These are phyloP conservation scores for Stemphylium lycopersici DNA, from an alignment of 2,329 filamentous ascomycete genomes.

Conservation along the genomic window DNA sequence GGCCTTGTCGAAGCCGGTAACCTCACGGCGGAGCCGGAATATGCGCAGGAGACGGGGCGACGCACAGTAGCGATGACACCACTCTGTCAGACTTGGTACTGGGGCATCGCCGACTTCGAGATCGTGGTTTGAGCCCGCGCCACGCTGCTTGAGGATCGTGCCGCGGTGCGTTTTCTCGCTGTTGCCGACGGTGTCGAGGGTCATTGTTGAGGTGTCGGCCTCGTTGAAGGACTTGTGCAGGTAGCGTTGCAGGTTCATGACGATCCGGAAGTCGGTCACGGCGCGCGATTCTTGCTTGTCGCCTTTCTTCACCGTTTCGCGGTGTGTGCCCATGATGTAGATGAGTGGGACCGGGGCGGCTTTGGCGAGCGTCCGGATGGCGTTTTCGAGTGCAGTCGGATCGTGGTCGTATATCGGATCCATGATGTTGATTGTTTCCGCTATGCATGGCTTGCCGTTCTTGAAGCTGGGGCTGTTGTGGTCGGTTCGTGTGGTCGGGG, in stretches of 20 bases:
- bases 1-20: slow-evolving; percentile 67
- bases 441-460: slow-evolving; percentile 37
- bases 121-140: slow-evolving; percentile 53
- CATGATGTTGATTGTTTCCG: slow-evolving; percentile 34
- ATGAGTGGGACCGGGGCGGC: slow-evolving; percentile 43
- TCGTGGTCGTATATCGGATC: slow-evolving; percentile 42
- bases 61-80: slow-evolving; percentile 72
- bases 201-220: slow-evolving; percentile 32
- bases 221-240: slow-evolving; percentile 29
- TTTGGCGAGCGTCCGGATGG: slow-evolving; percentile 33
- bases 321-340: slow-evolving; percentile 48
- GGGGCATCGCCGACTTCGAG: slow-evolving; percentile 54
- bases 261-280: slow-evolving; percentile 48
- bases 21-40: slow-evolving; percentile 50
- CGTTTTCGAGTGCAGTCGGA: slow-evolving; percentile 39
- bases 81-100: slow-evolving; percentile 58
- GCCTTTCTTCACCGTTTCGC: slow-evolving; percentile 41
- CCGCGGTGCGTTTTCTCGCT: slow-evolving; percentile 69
- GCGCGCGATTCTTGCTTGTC: slow-evolving; percentile 46
- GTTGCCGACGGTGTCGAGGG: slow-evolving; percentile 58
- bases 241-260: slow-evolving; percentile 43
- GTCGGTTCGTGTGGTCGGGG: slow-evolving; percentile 35
- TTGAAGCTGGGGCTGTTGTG: slow-evolving; percentile 32
- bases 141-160: slow-evolving; percentile 61
- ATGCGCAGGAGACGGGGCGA: slow-evolving; percentile 63